phyloP scores from a whole-genome alignment of 257 asterid genomes.

The Solanum sejunctum region DNA sequence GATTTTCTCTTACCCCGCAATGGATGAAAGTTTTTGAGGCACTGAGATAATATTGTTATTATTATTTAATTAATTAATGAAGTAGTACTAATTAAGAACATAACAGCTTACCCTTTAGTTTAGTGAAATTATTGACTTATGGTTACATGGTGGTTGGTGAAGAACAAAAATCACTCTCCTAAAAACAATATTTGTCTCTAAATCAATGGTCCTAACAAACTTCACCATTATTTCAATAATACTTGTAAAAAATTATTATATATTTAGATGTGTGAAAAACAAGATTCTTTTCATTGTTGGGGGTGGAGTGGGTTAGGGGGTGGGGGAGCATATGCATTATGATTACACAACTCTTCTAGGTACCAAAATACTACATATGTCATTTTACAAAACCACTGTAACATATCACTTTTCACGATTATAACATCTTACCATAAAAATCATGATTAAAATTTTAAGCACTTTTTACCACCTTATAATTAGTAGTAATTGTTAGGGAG shows the following conservation, averaged over 20 bases:
- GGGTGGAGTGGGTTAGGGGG: neutral
- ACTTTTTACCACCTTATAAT: constrained; percentile 19
- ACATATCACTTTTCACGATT: constrained; percentile 13
- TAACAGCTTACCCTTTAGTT: constrained; percentile 3
- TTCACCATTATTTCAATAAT: neutral
- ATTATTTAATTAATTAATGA: neutral
- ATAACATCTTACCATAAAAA: constrained; percentile 18
- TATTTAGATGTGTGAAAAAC: constrained; percentile 27
- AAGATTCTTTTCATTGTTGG: constrained; percentile 13
- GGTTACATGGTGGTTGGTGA: constrained; percentile 18
- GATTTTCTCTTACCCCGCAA: no score
- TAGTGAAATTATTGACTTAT: constrained; percentile 9
- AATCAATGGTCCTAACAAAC: constrained; percentile 8
- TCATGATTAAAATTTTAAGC: constrained; percentile 10
- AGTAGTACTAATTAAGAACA: neutral
- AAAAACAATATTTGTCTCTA: neutral
- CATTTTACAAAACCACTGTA: neutral
- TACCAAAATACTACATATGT: constrained; percentile 1
- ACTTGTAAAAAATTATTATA: neutral
- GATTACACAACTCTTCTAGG: constrained; percentile 20
- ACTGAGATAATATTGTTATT: no score
- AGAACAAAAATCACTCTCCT: constrained; percentile 1
- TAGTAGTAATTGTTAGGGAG: constrained; percentile 14
- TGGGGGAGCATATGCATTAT: constrained; percentile 8
- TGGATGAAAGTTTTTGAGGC: no score